phyloP scores from a whole-genome alignment of 129 eudicot genomes.

The Deinandra increscens region DNA sequence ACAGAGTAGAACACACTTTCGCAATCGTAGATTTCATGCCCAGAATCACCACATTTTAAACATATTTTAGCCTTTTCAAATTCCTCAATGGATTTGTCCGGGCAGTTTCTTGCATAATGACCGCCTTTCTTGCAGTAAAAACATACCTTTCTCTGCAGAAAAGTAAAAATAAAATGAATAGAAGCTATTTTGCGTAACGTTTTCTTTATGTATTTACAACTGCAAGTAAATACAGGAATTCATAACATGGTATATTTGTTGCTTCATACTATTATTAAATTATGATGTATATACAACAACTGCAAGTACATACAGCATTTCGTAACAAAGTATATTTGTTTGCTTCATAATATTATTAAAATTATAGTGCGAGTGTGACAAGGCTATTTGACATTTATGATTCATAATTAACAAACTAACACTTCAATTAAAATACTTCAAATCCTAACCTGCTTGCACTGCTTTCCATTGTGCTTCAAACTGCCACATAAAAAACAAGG shows the following conservation, averaged over 20 bases:
- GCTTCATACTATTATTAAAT: background rate
- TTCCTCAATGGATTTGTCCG: conserved; percentile 44
- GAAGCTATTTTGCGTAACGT: background rate
- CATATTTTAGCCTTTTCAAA: conserved; percentile 51
- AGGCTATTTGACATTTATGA: background rate
- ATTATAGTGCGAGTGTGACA: background rate
- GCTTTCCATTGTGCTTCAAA: conserved; percentile 72
- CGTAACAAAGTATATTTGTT: background rate
- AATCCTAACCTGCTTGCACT: conserved; percentile 65
- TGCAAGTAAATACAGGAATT: background rate
- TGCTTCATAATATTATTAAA: background rate
- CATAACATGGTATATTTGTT: background rate
- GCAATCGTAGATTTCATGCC: conserved; percentile 81
- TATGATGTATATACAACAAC: background rate
- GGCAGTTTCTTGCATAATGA: conserved; percentile 93
- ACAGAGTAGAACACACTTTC: conserved; percentile 39
- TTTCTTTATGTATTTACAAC: background rate
- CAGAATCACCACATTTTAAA: conserved; percentile 84
- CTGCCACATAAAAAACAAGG: conserved; percentile 99
- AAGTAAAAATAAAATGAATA: background rate
- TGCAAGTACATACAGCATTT: background rate
- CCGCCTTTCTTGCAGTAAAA: conserved; percentile 79
- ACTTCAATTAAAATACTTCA: background rate
- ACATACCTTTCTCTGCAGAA: conserved; percentile 62
- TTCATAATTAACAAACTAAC: background rate